Evolutionary conservation across 202 grass and related monocot species (phyloP), one percentile per base, ranked within the genome.

Genomic region (Cymbopogon flexuosus): DNA sequence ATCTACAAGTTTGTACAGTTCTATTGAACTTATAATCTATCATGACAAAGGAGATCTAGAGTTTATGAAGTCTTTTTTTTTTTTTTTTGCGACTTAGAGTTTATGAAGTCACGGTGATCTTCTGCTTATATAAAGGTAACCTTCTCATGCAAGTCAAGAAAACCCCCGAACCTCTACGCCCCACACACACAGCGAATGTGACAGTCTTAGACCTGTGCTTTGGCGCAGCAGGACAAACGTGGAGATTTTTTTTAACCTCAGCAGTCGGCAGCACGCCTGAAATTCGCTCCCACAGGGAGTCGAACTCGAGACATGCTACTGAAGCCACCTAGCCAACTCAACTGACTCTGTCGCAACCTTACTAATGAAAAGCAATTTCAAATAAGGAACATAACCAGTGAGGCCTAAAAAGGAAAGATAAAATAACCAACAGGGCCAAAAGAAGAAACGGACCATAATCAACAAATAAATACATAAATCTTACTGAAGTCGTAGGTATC

Each of bases 381-480:
- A 46, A 78, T 7, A 65, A 49, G 46, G 33, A 68, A 24, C 18
- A 56, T 21, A 70, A 70, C 21, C 11, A 84, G 42, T 22, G 43
- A 34, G 19, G n/a, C 19, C 12, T 57, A 67, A 54, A 79, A 52
- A 1, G 1, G 8, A 54, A 36, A 79, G 4, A 2, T 1, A 29
- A 15, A 27, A 63, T 23, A 80, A 70, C 27, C 21, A 79, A 62
- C 21, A 62, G 18, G 30, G 11, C n/a, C 6, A 27, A 78, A 78
- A 79, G 34, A 9, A 16, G 15, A 40, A 54, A 68, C 5, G 3
- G 16, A 31, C 11, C 13, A 64, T 42, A 76, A 65, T 29, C 13
- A 84, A 63, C 22, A 56, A 70, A 61, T 62, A 66, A 84, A 70
- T 79, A 45, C n/a, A 56, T 71, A 65, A 78, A 82, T 16, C 83